phyloP scores from a whole-genome alignment of 2,329 filamentous ascomycete species.

The Sporothrix brunneoviolacea region DNA sequence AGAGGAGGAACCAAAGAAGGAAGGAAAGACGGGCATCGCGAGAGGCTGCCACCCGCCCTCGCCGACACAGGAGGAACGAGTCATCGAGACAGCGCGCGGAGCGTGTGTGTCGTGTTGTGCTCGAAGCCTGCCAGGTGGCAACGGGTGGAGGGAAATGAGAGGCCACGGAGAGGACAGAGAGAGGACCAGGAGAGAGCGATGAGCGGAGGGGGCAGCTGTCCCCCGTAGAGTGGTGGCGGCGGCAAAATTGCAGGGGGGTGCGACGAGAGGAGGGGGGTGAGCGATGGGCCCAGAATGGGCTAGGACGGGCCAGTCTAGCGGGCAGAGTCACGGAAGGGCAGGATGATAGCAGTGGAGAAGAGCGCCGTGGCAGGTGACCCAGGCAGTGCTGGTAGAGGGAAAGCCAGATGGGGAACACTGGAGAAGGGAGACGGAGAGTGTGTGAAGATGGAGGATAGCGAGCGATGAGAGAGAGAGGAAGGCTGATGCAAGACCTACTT shows the following conservation, averaged over 20 bases:
- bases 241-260: slow-evolving; percentile 3
- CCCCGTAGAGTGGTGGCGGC: background rate
- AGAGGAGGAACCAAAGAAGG: background rate
- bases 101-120: background rate
- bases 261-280: background rate
- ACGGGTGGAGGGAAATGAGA: background rate
- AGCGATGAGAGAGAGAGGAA: background rate
- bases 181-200: background rate
- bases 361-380: background rate
- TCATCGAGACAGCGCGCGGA: too few relatives aligned
- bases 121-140: slow-evolving; percentile 12
- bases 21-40: slow-evolving; percentile 1
- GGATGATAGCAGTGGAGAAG: background rate
- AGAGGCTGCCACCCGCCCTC: background rate
- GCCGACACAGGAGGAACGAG: too few relatives aligned
- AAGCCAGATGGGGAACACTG: background rate
- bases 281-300: too few relatives aligned
- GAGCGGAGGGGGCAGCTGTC: background rate
- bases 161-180: background rate
- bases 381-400: background rate
- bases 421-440: background rate
- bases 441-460: background rate
- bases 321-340: background rate
- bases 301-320: background rate
- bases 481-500: slow-evolving; percentile 7